Base-by-base conservation (phyloP, 2,329 filamentous ascomycete genomes). In the Ceratocystis huliohia region DNA sequence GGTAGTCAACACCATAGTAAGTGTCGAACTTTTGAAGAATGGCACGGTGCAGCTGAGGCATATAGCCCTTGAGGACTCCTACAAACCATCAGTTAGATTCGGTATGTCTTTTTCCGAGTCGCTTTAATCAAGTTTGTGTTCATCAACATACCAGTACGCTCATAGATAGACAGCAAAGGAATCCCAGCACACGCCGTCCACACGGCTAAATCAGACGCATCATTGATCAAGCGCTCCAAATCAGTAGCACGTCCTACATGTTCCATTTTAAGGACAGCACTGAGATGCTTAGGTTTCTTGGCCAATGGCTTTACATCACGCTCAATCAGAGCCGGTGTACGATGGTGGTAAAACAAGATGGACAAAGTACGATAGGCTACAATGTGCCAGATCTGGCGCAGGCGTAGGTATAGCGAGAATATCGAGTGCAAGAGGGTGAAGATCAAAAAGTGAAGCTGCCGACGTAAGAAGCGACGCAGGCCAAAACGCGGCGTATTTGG, bases 171-270 rank as follows among this genome's bases (percentile, higher is more conserved):
- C 70, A 99, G 78, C 75, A 87, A 84, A 13, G 89, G 87, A 69
- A 99, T 96, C 6, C 91, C 91, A 28, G 90, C 89, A 72, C 91
- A 91, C 33, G 91, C 87, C 74, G 89, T 94, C 94, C 94, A 99
- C 2, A 93, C 93, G 22, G 89, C 86, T 69, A 99, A 83, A 74
- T 99, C 94, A 50, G 92, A 88, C 15, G 91, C 88, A 76, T 99
- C 91, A 71, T 95, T 90, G 72, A 97, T 85, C 68, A 99, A 77
- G 28, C 87, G 84, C 72, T 96, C 91, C 59, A 97, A 75, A 17
- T 89, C 89, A 48, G 83, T 82, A 71, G 87, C 81, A 73, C 85
- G 81, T 67, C 86, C 80, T 67, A 88, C 84, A 73, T 87, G 80
- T 72, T 93, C 85, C 61, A 89, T 79, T 67, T 87, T 87, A 67